Percentiles rank a stretch among this genome's conserved stretches.
These are phyloP conservation scores for Adansonia madagascariensis DNA, from an alignment of 441 rosid genomes.

Conservation along the genomic window DNA sequence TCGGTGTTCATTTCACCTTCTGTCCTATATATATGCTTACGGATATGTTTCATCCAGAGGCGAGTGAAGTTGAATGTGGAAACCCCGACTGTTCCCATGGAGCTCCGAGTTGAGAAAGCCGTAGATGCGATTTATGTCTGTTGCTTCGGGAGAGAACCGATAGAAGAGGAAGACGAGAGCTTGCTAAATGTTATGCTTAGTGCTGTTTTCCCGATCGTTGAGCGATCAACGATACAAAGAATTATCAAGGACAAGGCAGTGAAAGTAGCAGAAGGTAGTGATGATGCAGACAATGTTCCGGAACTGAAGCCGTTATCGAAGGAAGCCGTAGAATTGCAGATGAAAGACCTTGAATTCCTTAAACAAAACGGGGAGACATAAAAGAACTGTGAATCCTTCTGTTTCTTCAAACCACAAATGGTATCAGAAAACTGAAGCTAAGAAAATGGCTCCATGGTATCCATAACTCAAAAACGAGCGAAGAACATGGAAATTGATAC, in stretches of 20 bases:
- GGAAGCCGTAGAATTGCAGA: conserved; percentile 81
- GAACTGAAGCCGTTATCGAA: conserved; percentile 64
- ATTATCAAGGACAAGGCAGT: conserved; percentile 62
- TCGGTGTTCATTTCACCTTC: background rate
- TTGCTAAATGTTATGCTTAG: conserved; percentile 61
- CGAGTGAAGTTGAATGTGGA: conserved; percentile 66
- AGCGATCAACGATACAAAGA: conserved; percentile 54
- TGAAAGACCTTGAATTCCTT: conserved; percentile 94
- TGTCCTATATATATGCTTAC: background rate
- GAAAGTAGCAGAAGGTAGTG: conserved; percentile 68
- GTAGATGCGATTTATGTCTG: conserved; percentile 82
- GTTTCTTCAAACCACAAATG: background rate
- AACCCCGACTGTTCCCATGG: conserved; percentile 75
- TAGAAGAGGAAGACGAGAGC: conserved; percentile 77
- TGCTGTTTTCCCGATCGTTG: conserved; percentile 71
- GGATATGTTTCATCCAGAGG: conserved; percentile 51
- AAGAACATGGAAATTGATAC: background rate
- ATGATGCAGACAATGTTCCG: conserved; percentile 45
- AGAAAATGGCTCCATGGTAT: conserved; percentile 8
- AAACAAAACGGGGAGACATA: conserved; percentile 64
- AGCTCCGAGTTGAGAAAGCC: conserved; percentile 75
- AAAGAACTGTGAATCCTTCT: conserved; percentile 9
- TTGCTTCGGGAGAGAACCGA: conserved; percentile 66
- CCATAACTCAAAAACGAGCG: background rate
- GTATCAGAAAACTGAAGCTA: background rate